Evolutionary conservation across 2,329 filamentous ascomycete species (phyloP).

Genomic region (Pyrenochaeta sp.): DNA sequence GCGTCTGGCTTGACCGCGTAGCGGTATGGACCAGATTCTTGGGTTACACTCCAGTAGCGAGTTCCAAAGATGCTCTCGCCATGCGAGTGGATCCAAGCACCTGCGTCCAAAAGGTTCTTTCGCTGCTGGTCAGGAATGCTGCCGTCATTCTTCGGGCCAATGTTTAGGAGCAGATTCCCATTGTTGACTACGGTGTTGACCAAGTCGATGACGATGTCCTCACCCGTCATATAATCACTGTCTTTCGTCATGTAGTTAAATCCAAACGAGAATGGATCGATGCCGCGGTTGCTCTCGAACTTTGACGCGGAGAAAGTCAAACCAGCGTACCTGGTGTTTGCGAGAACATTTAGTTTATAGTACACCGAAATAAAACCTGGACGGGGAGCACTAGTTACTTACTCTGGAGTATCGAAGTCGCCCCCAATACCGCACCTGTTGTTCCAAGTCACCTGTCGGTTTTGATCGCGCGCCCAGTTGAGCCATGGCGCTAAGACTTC

Average conservation of each 20-base stretch:
- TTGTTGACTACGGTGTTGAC: slow-evolving; percentile 65
- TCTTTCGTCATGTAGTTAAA: slow-evolving; percentile 65
- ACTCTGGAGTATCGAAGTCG: slow-evolving; percentile 70
- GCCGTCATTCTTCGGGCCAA: slow-evolving; percentile 64
- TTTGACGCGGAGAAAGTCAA: slow-evolving; percentile 43
- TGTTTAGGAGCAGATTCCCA: slow-evolving; percentile 65
- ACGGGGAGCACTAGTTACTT: slow-evolving; percentile 59
- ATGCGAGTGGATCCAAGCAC: slow-evolving; percentile 57
- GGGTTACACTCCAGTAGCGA: background rate
- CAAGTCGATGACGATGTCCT: slow-evolving; percentile 56
- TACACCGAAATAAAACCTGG: slow-evolving; percentile 34
- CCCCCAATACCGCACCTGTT: slow-evolving; percentile 64
- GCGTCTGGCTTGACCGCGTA: too few species aligned
- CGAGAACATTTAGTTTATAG: too few species aligned
- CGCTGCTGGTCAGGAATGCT: slow-evolving; percentile 52
- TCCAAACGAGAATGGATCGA: slow-evolving; percentile 68
- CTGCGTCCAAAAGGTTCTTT: slow-evolving; percentile 61
- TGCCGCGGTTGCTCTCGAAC: slow-evolving; percentile 67
- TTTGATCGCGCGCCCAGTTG: slow-evolving; percentile 49
- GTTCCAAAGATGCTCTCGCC: slow-evolving; percentile 3
- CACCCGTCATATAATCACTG: slow-evolving; percentile 62
- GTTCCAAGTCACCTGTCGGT: slow-evolving; percentile 64
- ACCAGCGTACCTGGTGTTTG: too few species aligned
- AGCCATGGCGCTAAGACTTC: slow-evolving; percentile 55
- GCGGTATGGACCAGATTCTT: background rate